Evolutionary conservation across 2,329 filamentous ascomycete species (phyloP).

Genomic region (Scytalidium lignicola): DNA sequence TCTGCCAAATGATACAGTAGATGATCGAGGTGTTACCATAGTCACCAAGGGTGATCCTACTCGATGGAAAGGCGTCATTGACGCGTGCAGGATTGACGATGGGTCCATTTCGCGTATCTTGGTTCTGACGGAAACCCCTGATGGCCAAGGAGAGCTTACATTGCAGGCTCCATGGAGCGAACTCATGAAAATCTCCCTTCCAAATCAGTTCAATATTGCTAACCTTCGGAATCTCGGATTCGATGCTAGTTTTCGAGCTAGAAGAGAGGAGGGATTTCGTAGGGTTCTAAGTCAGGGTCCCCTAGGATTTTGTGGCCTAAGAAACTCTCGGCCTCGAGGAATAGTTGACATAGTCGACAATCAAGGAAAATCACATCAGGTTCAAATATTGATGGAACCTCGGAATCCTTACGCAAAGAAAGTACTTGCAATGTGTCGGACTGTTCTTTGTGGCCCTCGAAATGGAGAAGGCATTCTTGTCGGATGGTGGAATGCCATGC

Average conservation of each 20-base stretch:
- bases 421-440: constrained; percentile 56
- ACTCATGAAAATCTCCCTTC: constrained; percentile 61
- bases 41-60: constrained; percentile 20
- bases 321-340: constrained; percentile 53
- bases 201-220: constrained; percentile 50
- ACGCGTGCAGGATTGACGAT: constrained; percentile 68
- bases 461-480: constrained; percentile 57
- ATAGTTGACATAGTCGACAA: constrained; percentile 62
- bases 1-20: constrained; percentile 10
- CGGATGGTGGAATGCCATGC: constrained; percentile 69
- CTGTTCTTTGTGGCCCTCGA: constrained; percentile 54
- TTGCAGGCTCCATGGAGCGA: constrained; percentile 72
- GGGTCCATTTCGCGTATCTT: constrained; percentile 63
- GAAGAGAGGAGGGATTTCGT: constrained; percentile 46
- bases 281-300: constrained; percentile 38
- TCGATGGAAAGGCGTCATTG: constrained; percentile 61
- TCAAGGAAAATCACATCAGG: constrained; percentile 57
- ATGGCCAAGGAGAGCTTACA: constrained; percentile 62
- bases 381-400: constrained; percentile 64
- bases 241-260: constrained; percentile 43
- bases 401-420: constrained; percentile 55
- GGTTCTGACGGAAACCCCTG: constrained; percentile 60
- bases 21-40: constrained; percentile 28
- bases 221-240: constrained; percentile 57
- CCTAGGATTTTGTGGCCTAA: constrained; percentile 38